Evolutionary conservation across 1,284 basidiomycete genomes (phyloP).

Genomic region (Naganishia sp.): DNA sequence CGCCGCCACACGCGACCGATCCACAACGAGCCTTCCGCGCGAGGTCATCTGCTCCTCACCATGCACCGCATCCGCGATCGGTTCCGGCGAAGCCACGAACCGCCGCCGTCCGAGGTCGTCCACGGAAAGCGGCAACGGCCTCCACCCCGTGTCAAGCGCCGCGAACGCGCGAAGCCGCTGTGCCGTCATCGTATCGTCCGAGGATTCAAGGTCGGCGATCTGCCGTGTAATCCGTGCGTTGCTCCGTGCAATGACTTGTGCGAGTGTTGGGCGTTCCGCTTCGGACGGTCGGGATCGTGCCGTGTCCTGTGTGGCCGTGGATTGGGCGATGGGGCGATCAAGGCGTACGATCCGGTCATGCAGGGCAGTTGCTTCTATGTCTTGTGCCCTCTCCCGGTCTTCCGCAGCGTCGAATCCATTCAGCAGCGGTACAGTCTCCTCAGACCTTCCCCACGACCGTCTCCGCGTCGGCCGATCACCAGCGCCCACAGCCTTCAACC

Average conservation of each 20-base stretch:
- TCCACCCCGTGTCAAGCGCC: too few relatives aligned
- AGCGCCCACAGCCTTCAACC: background rate
- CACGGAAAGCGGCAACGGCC: too few relatives aligned
- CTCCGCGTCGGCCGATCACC: background rate
- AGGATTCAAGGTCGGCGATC: too few relatives aligned
- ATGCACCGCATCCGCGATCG: background rate
- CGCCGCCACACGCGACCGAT: background rate
- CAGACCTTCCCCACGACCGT: background rate
- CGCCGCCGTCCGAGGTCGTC: background rate
- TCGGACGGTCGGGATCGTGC: too few relatives aligned
- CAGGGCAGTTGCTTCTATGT: too few relatives aligned
- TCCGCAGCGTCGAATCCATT: background rate
- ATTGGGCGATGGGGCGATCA: too few relatives aligned
- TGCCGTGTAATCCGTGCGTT: too few relatives aligned
- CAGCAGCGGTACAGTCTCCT: background rate
- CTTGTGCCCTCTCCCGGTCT: background rate
- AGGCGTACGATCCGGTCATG: too few relatives aligned
- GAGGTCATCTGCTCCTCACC: slow-evolving; percentile 8
- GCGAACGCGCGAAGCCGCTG: too few relatives aligned
- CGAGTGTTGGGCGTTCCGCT: too few relatives aligned
- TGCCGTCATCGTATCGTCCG: background rate
- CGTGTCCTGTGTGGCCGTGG: too few relatives aligned
- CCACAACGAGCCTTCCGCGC: slow-evolving; percentile 19
- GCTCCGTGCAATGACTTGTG: too few relatives aligned
- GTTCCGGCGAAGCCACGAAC: background rate